Evolutionary conservation across 805 yeast species (phyloP).

Genomic region (Suhomyces canberraensis): DNA sequence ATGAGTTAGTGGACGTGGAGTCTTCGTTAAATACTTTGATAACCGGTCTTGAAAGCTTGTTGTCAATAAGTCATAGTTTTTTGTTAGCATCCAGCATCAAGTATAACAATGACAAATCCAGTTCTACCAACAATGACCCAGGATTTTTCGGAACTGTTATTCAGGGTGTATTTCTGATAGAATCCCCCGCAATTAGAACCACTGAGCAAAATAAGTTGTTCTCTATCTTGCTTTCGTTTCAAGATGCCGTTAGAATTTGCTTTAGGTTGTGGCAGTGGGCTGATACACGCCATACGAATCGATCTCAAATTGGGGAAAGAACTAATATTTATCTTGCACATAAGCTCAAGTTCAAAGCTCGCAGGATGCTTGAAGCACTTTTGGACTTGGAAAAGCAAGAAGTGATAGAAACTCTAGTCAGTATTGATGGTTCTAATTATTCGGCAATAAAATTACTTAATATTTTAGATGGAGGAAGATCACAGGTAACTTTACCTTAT

Average conservation of each 20-base stretch:
- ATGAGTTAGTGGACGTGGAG: conserved; percentile 33
- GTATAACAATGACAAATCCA: conserved; percentile 12
- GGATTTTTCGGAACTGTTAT: conserved; percentile 67
- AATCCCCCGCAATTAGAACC: conserved; percentile 52
- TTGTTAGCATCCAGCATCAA: conserved; percentile 33
- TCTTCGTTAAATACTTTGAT: conserved; percentile 43
- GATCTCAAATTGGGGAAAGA: conserved; percentile 15
- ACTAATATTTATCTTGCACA: conserved; percentile 43
- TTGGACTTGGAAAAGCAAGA: conserved; percentile 70
- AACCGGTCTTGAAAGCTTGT: conserved; percentile 65
- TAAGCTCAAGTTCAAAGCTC: conserved; percentile 66
- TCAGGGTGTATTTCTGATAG: conserved; percentile 76
- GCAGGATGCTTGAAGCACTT: conserved; percentile 60
- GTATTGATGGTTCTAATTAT: conserved; percentile 20
- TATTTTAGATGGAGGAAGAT: conserved; percentile 79
- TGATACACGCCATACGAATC: conserved; percentile 36
- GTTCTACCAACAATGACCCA: conserved; percentile 25
- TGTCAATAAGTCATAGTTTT: conserved; percentile 57
- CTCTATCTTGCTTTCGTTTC: conserved; percentile 61
- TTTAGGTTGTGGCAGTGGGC: conserved; percentile 71
- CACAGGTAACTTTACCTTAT: conserved; percentile 68
- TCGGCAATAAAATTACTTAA: conserved; percentile 58
- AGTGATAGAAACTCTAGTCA: conserved; percentile 63
- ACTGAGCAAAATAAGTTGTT: conserved; percentile 53
- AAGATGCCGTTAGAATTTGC: conserved; percentile 52